Evolutionary conservation across 2,329 filamentous ascomycete species (phyloP).

Genomic region (Aquanectria penicillioides): DNA sequence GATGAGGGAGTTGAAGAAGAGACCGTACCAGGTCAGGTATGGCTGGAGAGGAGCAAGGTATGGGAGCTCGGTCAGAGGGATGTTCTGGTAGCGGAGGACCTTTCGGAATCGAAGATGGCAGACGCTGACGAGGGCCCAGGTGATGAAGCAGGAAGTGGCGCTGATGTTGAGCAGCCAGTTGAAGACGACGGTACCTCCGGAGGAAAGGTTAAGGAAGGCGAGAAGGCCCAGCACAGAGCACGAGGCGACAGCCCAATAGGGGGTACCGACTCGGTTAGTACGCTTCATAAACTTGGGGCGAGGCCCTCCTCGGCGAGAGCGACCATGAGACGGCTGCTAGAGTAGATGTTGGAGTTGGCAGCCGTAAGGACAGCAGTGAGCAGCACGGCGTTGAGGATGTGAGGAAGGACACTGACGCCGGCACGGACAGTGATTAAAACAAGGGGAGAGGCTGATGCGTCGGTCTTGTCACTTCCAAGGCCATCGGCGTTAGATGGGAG

Average conservation of each 20-base stretch:
- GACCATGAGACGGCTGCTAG: slow-evolving; percentile 74
- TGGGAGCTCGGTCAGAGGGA: slow-evolving; percentile 66
- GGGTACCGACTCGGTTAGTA: slow-evolving; percentile 71
- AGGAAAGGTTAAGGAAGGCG: slow-evolving; percentile 73
- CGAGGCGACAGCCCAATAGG: slow-evolving; percentile 67
- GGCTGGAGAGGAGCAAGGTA: slow-evolving; percentile 72
- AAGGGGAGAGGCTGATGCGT: slow-evolving; percentile 73
- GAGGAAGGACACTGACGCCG: slow-evolving; percentile 70
- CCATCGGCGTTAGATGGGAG: slow-evolving; percentile 69
- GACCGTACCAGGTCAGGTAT: slow-evolving; percentile 71
- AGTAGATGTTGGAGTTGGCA: slow-evolving; percentile 81
- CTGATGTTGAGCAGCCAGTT: slow-evolving; percentile 79
- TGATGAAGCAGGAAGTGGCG: slow-evolving; percentile 75
- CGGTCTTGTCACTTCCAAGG: slow-evolving; percentile 61
- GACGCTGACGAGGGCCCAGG: slow-evolving; percentile 72
- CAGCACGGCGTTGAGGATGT: slow-evolving; percentile 82
- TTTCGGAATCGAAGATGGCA: slow-evolving; percentile 74
- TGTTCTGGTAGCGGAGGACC: slow-evolving; percentile 64
- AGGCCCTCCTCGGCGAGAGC: slow-evolving; percentile 72
- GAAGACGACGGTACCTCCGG: slow-evolving; percentile 69
- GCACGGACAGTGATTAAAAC: slow-evolving; percentile 70
- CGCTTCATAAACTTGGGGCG: slow-evolving; percentile 66
- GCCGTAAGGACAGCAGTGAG: slow-evolving; percentile 82
- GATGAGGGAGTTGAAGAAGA: slow-evolving; percentile 72
- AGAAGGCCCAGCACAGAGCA: slow-evolving; percentile 69